Percentiles rank a stretch among this genome's conserved stretches.
These are phyloP conservation scores for Wickerhamomyces xylosicus DNA, from an alignment of 805 yeast genomes.

Conservation along the genomic window DNA sequence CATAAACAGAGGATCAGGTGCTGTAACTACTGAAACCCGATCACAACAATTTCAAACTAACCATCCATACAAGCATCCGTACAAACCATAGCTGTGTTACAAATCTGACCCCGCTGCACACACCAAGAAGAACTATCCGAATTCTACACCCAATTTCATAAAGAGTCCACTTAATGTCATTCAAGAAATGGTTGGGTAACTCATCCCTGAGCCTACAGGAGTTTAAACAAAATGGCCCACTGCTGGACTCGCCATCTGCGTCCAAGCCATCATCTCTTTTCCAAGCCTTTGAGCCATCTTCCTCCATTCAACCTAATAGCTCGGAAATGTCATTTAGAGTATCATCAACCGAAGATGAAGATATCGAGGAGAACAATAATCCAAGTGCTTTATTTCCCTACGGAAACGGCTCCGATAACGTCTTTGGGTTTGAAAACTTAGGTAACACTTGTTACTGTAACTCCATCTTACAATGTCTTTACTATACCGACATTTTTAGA, in stretches of 20 bases:
- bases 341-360: neutral
- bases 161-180: slow-evolving; percentile 14
- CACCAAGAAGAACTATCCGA: too few relatives aligned
- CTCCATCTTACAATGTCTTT: slow-evolving; percentile 82
- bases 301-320: neutral
- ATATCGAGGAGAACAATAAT: neutral
- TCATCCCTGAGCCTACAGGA: neutral
- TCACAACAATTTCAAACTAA: too few relatives aligned
- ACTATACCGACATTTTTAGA: slow-evolving; percentile 64
- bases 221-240: neutral
- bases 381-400: slow-evolving; percentile 27
- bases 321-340: neutral
- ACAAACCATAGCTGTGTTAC: too few relatives aligned
- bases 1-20: too few relatives aligned
- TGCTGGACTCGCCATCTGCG: neutral
- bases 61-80: too few relatives aligned
- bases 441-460: slow-evolving; percentile 94
- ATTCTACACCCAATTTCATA: too few relatives aligned
- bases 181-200: slow-evolving; percentile 13
- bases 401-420: slow-evolving; percentile 61
- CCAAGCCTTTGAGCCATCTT: neutral
- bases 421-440: slow-evolving; percentile 76
- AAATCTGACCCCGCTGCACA: too few relatives aligned
- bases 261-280: neutral
- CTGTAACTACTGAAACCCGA: too few relatives aligned